Evolutionary conservation across 2,329 filamentous ascomycete species (phyloP).

Genomic region (Aspergillus thermomutatus): DNA sequence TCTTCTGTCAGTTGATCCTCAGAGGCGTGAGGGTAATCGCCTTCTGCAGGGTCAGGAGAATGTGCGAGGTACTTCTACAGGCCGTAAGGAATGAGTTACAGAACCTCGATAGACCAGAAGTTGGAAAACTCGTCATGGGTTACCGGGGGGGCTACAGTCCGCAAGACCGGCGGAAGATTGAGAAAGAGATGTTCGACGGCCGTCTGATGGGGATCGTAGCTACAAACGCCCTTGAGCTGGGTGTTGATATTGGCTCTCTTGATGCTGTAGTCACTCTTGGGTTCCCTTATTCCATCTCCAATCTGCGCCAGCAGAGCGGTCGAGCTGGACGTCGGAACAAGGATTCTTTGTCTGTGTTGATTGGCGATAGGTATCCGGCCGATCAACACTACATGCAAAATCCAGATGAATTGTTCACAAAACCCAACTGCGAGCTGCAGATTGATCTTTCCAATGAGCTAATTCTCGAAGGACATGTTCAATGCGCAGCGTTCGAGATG

Average conservation of each 20-base stretch:
- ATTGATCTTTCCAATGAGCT: slow-evolving; percentile 91
- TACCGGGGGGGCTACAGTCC: slow-evolving; percentile 94
- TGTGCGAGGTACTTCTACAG: slow-evolving; percentile 79
- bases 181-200: slow-evolving; percentile 95
- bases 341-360: slow-evolving; percentile 83
- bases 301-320: slow-evolving; percentile 90
- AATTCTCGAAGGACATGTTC: slow-evolving; percentile 86
- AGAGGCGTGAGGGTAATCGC: slow-evolving; percentile 88
- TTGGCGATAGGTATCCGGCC: slow-evolving; percentile 84
- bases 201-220: slow-evolving; percentile 90
- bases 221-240: slow-evolving; percentile 87
- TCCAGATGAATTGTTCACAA: slow-evolving; percentile 84
- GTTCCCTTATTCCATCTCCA: slow-evolving; percentile 93
- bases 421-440: slow-evolving; percentile 82
- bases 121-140: slow-evolving; percentile 80
- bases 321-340: slow-evolving; percentile 88
- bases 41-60: slow-evolving; percentile 82
- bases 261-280: slow-evolving; percentile 93
- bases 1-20: slow-evolving; percentile 87
- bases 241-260: slow-evolving; percentile 89
- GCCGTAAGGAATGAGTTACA: slow-evolving; percentile 76
- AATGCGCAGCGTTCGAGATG: slow-evolving; percentile 94
- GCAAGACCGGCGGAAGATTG: slow-evolving; percentile 82
- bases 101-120: slow-evolving; percentile 68
- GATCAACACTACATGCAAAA: slow-evolving; percentile 98